Conservation (phyloP, 768 basidiomycete genomes). For the Dioszegia crocea region DNA sequence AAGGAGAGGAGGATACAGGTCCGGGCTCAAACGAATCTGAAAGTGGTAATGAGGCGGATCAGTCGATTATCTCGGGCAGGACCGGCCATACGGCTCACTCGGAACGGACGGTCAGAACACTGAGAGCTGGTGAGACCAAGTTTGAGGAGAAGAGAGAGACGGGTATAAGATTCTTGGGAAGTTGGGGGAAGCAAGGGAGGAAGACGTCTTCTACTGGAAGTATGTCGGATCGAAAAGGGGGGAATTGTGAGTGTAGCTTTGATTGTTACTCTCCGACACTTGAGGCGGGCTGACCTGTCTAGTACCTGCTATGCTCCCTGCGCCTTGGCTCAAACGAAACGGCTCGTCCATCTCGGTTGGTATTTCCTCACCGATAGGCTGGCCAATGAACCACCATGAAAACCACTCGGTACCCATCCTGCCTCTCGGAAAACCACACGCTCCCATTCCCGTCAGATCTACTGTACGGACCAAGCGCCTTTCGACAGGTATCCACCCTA, state of each 20-base stretch:
- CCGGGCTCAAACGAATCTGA: not conserved
- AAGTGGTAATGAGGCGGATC: constrained; percentile 8
- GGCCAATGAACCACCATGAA: not conserved
- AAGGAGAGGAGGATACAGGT: not conserved
- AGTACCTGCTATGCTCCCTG: not conserved
- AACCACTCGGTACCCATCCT: not conserved
- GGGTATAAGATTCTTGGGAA: constrained; percentile 1
- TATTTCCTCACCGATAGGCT: not conserved
- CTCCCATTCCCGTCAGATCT: constrained; percentile 6
- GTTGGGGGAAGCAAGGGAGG: not conserved
- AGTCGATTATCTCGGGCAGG: not conserved
- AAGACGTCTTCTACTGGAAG: not conserved
- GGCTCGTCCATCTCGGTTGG: not conserved
- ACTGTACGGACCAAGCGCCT: constrained; percentile 4
- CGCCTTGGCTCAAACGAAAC: not conserved
- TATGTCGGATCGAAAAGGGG: not conserved
- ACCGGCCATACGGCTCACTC: not conserved
- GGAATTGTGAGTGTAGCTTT: not conserved
- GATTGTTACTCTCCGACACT: not conserved
- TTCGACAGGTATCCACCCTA: constrained; percentile 63
- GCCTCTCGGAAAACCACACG: not conserved
- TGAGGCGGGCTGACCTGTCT: not conserved
- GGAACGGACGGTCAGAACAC: not conserved
- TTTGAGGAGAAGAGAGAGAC: not conserved
- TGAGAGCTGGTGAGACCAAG: not conserved